A percentile compares a stretch with the other conserved stretches of the same genome.
These are phyloP conservation scores for Truncatella angustata DNA, from an alignment of 2,329 filamentous ascomycete species.

Conservation along the genomic window DNA sequence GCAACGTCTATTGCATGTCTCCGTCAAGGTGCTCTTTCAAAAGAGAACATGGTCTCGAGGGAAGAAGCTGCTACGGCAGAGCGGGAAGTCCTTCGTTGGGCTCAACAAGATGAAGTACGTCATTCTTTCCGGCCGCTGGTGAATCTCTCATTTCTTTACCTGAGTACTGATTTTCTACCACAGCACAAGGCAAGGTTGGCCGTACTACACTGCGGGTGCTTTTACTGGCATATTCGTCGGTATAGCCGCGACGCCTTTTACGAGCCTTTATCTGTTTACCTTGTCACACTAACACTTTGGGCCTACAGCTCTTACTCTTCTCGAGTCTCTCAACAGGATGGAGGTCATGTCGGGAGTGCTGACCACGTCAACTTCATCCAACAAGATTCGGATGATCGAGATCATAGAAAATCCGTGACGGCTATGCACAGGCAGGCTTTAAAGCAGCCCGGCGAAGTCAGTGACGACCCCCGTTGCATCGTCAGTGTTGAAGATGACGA, in stretches of 20 bases:
- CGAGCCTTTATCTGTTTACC: slow-evolving; percentile 18
- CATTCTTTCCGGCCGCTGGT: neutral
- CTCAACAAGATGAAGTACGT: slow-evolving; percentile 1
- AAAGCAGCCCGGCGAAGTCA: neutral
- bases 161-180: neutral
- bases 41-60: neutral
- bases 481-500: neutral
- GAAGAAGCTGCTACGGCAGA: neutral
- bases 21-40: no score
- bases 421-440: neutral
- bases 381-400: neutral
- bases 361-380: no score
- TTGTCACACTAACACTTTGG: slow-evolving; percentile 26
- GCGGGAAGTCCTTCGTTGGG: neutral
- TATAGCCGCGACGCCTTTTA: neutral
- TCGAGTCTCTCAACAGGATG: neutral
- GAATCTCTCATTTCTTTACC: neutral
- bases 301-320: slow-evolving; percentile 20
- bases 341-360: no score
- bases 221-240: neutral
- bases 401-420: neutral
- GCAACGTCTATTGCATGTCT: slow-evolving; percentile 3
- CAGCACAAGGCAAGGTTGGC: slow-evolving; percentile 5
- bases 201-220: neutral
- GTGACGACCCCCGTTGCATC: neutral